phyloP scores from a whole-genome alignment of 345 rosid genomes.

The Brassica rapa region DNA sequence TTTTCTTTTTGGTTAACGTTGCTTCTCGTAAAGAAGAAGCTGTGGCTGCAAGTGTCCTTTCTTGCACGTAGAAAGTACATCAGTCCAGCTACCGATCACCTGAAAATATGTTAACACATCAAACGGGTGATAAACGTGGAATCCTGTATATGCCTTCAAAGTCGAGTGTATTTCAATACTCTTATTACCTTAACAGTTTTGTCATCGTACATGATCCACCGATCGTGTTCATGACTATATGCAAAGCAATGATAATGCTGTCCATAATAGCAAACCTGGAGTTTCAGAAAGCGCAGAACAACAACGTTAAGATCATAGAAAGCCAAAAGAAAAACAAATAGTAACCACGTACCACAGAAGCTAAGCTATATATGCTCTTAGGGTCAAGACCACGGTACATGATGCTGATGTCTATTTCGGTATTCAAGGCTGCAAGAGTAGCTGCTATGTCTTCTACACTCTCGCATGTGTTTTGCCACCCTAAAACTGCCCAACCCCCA shows the following conservation, averaged over 20 bases:
- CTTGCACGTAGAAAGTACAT: constrained; percentile 74
- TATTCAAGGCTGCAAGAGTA: constrained; percentile 71
- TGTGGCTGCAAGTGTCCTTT: constrained; percentile 94
- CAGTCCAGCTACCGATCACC: constrained; percentile 88
- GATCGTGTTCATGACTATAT: constrained; percentile 65
- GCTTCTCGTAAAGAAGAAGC: constrained; percentile 81
- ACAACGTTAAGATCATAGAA: neutral
- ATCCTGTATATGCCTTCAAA: neutral
- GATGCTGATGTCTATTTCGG: constrained; percentile 81
- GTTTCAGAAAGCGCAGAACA: constrained; percentile 32
- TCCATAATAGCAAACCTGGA: constrained; percentile 95
- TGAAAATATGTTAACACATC: constrained; percentile 35
- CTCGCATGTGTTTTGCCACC: constrained; percentile 97
- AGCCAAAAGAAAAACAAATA: neutral
- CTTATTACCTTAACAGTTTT: constrained; percentile 78
- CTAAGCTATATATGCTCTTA: constrained; percentile 60
- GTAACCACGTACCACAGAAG: constrained; percentile 77
- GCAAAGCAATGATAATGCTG: constrained; percentile 99
- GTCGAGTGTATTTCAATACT: neutral
- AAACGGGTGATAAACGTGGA: neutral
- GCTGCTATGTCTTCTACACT: constrained; percentile 77
- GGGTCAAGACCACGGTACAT: constrained; percentile 84
- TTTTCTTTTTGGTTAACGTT: constrained; percentile 47
- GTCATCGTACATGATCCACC: constrained; percentile 97
- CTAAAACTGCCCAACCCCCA: constrained; percentile 68